Base-by-base conservation (phyloP, 805 yeast species). In the Jamesozyma gamospora region DNA sequence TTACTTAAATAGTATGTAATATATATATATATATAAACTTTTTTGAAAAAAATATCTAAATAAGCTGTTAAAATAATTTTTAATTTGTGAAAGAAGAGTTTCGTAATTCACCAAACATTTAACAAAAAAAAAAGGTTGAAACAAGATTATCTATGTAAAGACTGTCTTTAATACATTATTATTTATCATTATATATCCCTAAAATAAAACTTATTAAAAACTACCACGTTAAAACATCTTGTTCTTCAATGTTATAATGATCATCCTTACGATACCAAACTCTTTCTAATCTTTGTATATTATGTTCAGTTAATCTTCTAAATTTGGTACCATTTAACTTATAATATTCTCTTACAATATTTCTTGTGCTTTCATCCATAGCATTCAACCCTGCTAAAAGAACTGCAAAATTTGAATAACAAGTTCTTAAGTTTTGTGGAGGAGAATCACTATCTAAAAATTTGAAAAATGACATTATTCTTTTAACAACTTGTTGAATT, bases 401-500 rank as follows among this genome's bases (percentile, higher is more conserved):
- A 4, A 60, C 61, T 1, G 65, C 65, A 47, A 60, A 59, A 39
- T 60, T 60, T 14, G 61, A 57, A 43, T 60, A 60, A 43, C 65
- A 60, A 1, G 63, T 60, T 44, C 65, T 51, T 18, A 50, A 41
- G 41, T 60, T 60, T 29, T 46, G 44, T n/a, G 64, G 64, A n/a
- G 65, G 63, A 5, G 49, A 33, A n/a, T 59, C 61, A 37, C 62
- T 54, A 30, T 56, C 57, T 35, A 60, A 43, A 36, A 59, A 56
- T 35, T 49, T 52, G 41, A 59, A 60, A 39, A 58, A 57, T n/a
- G 58, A 50, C 46, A 58, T 51, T 8, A 60, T 53, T 31, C 47
- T 53, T 28, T 48, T 50, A 10, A 58, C 61, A 3, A 60, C 62
- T 42, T 60, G 61, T 39, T 60, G 65, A 14, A 60, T 48, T 2